Percentiles rank a stretch among this genome's conserved stretches.
Evolutionary conservation across 352 stramenopile species (phyloP).

Genomic region (Phytophthora foliorum): DNA sequence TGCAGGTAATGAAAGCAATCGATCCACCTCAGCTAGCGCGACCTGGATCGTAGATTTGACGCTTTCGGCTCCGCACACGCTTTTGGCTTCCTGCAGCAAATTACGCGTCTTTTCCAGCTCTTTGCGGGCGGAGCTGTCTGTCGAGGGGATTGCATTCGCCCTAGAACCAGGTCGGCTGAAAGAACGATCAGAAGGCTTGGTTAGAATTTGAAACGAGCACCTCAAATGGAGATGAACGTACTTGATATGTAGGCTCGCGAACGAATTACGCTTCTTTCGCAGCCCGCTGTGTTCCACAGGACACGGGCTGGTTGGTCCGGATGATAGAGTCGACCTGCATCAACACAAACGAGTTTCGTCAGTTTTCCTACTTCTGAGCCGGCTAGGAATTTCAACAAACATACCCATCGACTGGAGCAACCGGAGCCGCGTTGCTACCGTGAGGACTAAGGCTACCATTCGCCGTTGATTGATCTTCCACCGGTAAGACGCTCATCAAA

Average conservation of each 20-base stretch:
- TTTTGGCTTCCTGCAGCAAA: slow-evolving; percentile 63
- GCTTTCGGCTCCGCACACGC: slow-evolving; percentile 47
- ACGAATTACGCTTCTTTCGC: slow-evolving; percentile 57
- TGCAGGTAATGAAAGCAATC: slow-evolving; percentile 28
- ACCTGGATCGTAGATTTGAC: slow-evolving; percentile 58
- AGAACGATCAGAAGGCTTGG: slow-evolving; percentile 3
- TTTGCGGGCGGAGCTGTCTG: slow-evolving; percentile 46
- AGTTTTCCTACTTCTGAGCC: slow-evolving; percentile 1
- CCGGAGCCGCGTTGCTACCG: slow-evolving; percentile 21
- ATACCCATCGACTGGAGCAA: slow-evolving; percentile 50
- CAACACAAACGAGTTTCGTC: slow-evolving; percentile 5
- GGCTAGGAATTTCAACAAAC: neutral
- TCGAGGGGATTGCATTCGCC: slow-evolving; percentile 27
- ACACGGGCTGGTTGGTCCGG: slow-evolving; percentile 14
- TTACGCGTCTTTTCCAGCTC: slow-evolving; percentile 66
- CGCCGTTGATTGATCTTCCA: slow-evolving; percentile 53
- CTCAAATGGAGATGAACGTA: slow-evolving; percentile 26
- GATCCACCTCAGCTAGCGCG: slow-evolving; percentile 58
- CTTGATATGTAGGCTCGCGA: slow-evolving; percentile 65
- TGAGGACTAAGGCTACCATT: slow-evolving; percentile 17
- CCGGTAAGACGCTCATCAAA: slow-evolving; percentile 80
- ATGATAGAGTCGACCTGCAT: slow-evolving; percentile 18
- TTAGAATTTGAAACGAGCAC: neutral
- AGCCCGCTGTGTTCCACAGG: slow-evolving; percentile 3
- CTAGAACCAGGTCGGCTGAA: slow-evolving; percentile 43